Percentiles rank a stretch among this genome's conserved stretches.
Conservation (phyloP, 345 rosid species). For the Durio zibethinus region DNA sequence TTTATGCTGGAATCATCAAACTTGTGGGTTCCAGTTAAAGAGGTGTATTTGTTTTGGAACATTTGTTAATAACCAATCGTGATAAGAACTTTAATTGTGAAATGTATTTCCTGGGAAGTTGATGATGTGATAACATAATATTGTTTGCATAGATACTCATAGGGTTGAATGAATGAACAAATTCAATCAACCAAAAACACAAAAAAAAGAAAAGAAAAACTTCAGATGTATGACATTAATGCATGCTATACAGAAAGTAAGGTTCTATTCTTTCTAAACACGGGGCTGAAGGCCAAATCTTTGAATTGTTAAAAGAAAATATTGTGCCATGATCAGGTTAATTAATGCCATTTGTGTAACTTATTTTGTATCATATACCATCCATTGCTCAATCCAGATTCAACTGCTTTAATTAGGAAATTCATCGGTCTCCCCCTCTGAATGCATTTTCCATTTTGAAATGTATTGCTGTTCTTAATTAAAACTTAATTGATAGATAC, state of each 20-base stretch:
- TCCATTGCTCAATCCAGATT: neutral
- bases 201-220: neutral
- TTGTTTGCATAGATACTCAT: neutral
- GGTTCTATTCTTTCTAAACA: neutral
- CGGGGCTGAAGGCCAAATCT: neutral
- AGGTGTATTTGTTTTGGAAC: no score
- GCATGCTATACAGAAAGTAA: neutral
- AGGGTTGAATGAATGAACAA: neutral
- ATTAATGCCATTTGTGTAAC: neutral
- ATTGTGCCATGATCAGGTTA: neutral
- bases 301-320: neutral
- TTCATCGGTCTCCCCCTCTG: neutral
- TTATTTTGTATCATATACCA: neutral
- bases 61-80: neutral
- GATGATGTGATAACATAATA: neutral
- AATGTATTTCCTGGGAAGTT: neutral
- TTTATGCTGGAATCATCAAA: neutral
- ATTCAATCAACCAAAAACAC: neutral
- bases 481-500: neutral
- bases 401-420: neutral
- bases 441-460: neutral
- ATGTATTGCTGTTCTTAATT: neutral
- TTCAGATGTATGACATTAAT: neutral
- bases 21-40: neutral
- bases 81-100: neutral